A percentile compares a stretch with the other conserved stretches of the same genome.
Conservation (phyloP, 306 rosid genomes). For the Fagus sylvatica region DNA sequence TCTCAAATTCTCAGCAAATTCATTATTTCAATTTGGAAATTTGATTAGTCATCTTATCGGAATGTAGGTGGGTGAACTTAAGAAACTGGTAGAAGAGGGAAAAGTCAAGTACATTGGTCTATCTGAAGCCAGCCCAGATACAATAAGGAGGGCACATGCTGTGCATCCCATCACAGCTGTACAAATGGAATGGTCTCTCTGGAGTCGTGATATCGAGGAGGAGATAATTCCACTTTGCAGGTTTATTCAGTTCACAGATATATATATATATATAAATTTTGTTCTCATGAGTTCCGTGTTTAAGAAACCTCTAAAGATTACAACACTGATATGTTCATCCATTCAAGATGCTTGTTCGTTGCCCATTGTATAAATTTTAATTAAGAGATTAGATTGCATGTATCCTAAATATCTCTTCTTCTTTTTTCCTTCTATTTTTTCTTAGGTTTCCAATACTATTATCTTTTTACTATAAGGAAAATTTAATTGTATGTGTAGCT, state of each 20-base stretch:
- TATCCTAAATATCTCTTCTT: no score
- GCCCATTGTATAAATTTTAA: neutral
- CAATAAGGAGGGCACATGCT: constrained; percentile 78
- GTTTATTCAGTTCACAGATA: constrained; percentile 24
- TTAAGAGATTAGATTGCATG: neutral
- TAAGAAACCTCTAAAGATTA: no score
- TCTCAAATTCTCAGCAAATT: neutral
- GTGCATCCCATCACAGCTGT: constrained; percentile 72
- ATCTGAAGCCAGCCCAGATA: constrained; percentile 73
- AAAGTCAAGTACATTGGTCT: constrained; percentile 64
- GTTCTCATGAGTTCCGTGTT: no score
- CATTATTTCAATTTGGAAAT: neutral
- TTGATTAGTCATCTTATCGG: neutral
- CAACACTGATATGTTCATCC: neutral
- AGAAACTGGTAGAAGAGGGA: constrained; percentile 75
- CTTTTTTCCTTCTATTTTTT: neutral
- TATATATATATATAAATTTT: no score
- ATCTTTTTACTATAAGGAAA: neutral
- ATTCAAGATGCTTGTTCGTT: neutral
- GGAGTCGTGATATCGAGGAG: constrained; percentile 71
- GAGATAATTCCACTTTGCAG: constrained; percentile 70
- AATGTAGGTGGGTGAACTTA: constrained; percentile 59
- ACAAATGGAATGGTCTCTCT: constrained; percentile 77
- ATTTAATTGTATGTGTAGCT: neutral
- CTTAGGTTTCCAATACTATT: neutral